These are phyloP conservation scores for Pseudogymnoascus sp. DNA, from an alignment of 2,329 filamentous ascomycete genomes.

Conservation along the genomic window DNA sequence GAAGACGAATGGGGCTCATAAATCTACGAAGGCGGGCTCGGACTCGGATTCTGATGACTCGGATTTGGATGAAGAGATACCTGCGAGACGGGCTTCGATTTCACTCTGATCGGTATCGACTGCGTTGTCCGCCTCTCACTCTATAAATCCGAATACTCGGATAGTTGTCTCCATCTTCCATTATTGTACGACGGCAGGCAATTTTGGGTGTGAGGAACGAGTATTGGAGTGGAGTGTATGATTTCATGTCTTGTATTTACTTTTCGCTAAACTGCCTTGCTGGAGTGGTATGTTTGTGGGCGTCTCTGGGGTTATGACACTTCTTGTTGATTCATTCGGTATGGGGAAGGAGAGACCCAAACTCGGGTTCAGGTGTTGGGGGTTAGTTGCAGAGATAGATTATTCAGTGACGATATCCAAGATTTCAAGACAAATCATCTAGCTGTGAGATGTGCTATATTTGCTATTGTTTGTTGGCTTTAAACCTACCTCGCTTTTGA, in stretches of 20 bases:
- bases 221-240: background rate
- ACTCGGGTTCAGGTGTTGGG: background rate
- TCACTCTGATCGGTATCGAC: background rate
- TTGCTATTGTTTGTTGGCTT: background rate
- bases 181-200: background rate
- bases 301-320: background rate
- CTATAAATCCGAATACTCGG: background rate
- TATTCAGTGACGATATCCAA: background rate
- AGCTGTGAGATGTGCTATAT: background rate
- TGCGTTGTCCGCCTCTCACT: background rate
- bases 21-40: background rate
- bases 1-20: background rate
- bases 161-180: background rate
- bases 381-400: background rate
- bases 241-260: background rate
- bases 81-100: background rate
- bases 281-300: background rate
- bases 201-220: background rate
- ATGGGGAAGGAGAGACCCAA: background rate
- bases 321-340: background rate
- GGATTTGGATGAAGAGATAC: background rate
- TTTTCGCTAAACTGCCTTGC: background rate
- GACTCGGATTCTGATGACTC: background rate
- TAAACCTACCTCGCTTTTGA: background rate
- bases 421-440: background rate